Base-by-base conservation (phyloP, 2,329 filamentous ascomycete genomes). In the Dactylellina leptospora region DNA sequence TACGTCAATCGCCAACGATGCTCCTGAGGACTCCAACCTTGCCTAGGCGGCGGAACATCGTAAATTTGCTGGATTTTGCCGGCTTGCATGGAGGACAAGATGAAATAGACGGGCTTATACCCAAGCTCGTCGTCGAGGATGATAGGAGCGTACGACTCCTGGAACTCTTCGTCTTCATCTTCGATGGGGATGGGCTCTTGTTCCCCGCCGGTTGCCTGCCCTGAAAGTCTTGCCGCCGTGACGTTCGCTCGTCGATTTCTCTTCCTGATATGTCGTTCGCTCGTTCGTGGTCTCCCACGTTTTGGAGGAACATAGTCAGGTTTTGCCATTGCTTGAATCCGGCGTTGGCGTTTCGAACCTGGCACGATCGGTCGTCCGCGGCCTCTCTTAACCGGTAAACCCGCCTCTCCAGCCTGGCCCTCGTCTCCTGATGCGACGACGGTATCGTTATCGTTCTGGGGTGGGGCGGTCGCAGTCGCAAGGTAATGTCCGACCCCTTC, bases 281-380 rank as follows among this genome's bases (percentile, higher is more conserved):
- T 64, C 13, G 68, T 72, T 22, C 68, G 51, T 47, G 68, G 68
- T 8, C 68, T 59, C 9, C 68, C 68, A 11, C 68, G 48, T 36
- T 72, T 72, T 28, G 68, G 68, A 3, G 68, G 68, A 30, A 72
- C 59, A 38, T 72, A 72, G 23, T 64, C 53, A 25, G 68, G 68
- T n/a, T 72, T 44, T 9, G 68, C 51, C 68, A 72, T 72, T 8
- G 68, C 68, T 9, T 60, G 59, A 18, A 72, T 64, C 13, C 68
- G 68, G 22, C 53, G 27, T 55, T 72, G 68, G 8, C 68, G 68
- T 20, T 64, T 64, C 3, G 68, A 72, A 10, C 68, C 68, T 4
- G 68, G 68, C 18, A 72, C 68, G n/a, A 72, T 72, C 22, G 68
- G 68, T 9, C 68, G 55, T 4, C 68, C 68, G 27, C 68, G 59